Percentiles rank a stretch among this genome's conserved stretches.
These are phyloP conservation scores for Adansonia gregorii DNA, from an alignment of 441 rosid genomes.

Conservation along the genomic window DNA sequence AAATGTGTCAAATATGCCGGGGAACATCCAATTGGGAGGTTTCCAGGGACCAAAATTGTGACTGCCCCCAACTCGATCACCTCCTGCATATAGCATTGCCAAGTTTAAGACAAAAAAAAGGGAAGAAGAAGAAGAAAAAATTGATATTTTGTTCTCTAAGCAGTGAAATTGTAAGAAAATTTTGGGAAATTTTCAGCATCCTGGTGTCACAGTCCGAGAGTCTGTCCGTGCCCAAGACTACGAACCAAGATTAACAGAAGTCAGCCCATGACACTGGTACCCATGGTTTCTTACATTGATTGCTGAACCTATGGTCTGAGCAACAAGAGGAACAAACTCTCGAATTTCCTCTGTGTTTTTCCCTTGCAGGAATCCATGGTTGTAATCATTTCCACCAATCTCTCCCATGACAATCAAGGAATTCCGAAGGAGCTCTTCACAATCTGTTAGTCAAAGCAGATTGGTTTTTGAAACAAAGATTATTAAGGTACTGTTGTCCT, in stretches of 20 bases:
- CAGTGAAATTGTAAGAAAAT: too few species aligned
- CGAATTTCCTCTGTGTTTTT: slow-evolving; percentile 29
- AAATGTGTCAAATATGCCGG: slow-evolving; percentile 34
- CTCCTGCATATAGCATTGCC: slow-evolving; percentile 37
- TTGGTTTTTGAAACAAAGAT: background rate
- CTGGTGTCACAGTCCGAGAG: too few species aligned
- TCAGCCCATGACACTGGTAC: too few species aligned
- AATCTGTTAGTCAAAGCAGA: slow-evolving; percentile 28
- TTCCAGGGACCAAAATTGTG: slow-evolving; percentile 53
- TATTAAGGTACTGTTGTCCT: background rate
- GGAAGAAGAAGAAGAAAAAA: too few species aligned
- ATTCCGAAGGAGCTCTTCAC: slow-evolving; percentile 35
- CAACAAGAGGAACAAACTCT: slow-evolving; percentile 41
- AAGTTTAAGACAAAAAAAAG: too few species aligned
- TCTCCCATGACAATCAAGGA: slow-evolving; percentile 58
- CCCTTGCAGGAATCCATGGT: slow-evolving; percentile 34
- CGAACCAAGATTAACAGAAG: too few species aligned
- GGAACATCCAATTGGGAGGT: slow-evolving; percentile 50
- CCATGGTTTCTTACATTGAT: slow-evolving; percentile 34
- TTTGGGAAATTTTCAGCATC: too few species aligned
- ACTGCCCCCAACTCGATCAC: slow-evolving; percentile 47
- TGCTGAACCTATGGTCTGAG: slow-evolving; percentile 40
- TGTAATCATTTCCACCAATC: slow-evolving; percentile 62
- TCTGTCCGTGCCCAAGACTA: too few species aligned
- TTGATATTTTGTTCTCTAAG: too few species aligned